Conservation (phyloP, 2,329 filamentous ascomycete species). For the Colletotrichum sansevieriae region DNA sequence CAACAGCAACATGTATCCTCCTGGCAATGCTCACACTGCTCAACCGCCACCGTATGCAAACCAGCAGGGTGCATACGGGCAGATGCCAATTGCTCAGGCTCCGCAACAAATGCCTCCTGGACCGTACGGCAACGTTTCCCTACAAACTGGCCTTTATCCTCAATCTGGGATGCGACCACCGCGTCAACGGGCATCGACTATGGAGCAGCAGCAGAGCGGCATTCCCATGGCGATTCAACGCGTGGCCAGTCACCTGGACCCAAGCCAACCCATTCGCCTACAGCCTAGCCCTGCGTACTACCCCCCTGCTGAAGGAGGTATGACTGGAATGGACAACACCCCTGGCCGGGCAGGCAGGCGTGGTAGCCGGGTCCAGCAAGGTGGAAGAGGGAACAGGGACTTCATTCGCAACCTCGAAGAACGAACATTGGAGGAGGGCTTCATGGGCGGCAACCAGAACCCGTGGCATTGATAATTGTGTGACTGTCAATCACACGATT, state of each 20-base stretch:
- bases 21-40: conserved; percentile 65
- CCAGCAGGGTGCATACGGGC: conserved; percentile 77
- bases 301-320: conserved; percentile 83
- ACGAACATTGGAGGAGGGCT: conserved; percentile 92
- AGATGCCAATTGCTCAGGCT: conserved; percentile 78
- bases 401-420: conserved; percentile 97
- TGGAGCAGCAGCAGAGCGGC: conserved; percentile 94
- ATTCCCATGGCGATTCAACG: conserved; percentile 94
- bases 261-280: conserved; percentile 90
- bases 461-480: conserved; percentile 73
- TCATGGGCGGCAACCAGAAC: conserved; percentile 74
- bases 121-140: conserved; percentile 70
- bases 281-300: conserved; percentile 98
- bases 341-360: conserved; percentile 74
- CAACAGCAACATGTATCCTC: conserved; percentile 85
- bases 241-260: conserved; percentile 95
- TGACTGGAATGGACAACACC: conserved; percentile 73
- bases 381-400: conserved; percentile 77
- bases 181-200: conserved; percentile 91
- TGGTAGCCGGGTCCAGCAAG: conserved; percentile 78
- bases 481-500: conserved; percentile 2
- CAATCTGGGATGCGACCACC: conserved; percentile 77
- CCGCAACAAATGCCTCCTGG: conserved; percentile 74
- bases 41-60: conserved; percentile 84
- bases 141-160: conserved; percentile 71